Evolutionary conservation across 129 eudicot genomes (phyloP), one percentile per base, ranked within the genome.

Genomic region (Mikania micrantha): DNA sequence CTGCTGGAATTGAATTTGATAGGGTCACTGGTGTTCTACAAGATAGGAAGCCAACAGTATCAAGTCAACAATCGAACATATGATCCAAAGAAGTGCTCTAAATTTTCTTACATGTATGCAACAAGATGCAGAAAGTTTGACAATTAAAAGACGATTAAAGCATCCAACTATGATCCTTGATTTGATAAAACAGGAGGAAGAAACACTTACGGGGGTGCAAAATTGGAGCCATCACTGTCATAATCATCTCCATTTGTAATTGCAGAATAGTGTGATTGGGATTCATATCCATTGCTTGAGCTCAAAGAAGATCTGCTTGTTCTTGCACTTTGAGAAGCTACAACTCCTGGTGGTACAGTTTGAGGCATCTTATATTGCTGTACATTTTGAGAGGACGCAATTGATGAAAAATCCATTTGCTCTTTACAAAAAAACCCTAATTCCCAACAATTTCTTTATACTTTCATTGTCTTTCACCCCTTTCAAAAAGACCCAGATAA

Each of bases 181-280:
- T n/a, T n/a, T n/a, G n/a, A n/a, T n/a, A n/a, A n/a, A n/a, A n/a
- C n/a, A n/a, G n/a, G n/a, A n/a, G 25, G 7, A 31, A 13, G 1
- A 50, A 63, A 75, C 65, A 77, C 99, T 84, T 71, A 93, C 97
- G 95, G 91, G n/a, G 97, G 95, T 10, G 95, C 95, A 21, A 94
- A 89, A 77, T 79, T 89, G 31, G 93, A 87, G 66, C 97, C 94
- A 73, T 94, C 99, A 40, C 95, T 89, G 49, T 94, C 99, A 71
- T 90, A 94, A 69, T 85, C 99, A 73, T 94, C 99, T 28, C 88
- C 95, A 56, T 87, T 94, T 13, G 92, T 80, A 53, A 74, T 75
- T 15, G 76, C 65, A 0, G 95, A 94, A 76, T 82, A 82, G 52
- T 80, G 84, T 1, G 96, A 86, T 15, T 90, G 87, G 25, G 95